Percentiles rank a stretch among this genome's conserved stretches.
These are phyloP conservation scores for Ramaria sp. DNA, from an alignment of 768 basidiomycete species.

Conservation along the genomic window DNA sequence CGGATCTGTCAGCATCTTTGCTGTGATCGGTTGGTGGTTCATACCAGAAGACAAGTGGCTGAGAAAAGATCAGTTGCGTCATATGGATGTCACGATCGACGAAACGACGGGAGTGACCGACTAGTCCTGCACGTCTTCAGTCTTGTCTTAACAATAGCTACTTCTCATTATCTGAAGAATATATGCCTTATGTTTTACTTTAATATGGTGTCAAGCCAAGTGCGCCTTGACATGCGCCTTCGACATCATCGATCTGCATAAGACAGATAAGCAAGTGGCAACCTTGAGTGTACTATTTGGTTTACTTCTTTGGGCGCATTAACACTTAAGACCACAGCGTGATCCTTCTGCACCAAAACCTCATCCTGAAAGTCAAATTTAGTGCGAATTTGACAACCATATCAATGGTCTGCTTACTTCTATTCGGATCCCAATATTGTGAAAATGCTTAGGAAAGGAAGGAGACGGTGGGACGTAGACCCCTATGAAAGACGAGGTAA, in stretches of 20 bases:
- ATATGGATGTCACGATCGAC: conserved; percentile 25
- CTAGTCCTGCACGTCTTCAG: no score
- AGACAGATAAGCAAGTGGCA: background rate
- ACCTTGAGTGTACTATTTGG: background rate
- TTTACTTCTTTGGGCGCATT: conserved; percentile 78
- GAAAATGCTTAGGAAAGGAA: conserved; percentile 78
- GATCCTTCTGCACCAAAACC: conserved; percentile 51
- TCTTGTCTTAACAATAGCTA: no score
- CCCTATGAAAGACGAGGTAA: conserved; percentile 28
- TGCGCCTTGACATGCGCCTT: conserved; percentile 23
- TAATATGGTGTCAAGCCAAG: conserved; percentile 12
- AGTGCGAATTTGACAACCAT: conserved; percentile 10
- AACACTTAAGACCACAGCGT: conserved; percentile 54
- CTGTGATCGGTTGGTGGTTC: conserved; percentile 65
- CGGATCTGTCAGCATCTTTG: conserved; percentile 68
- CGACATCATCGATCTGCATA: conserved; percentile 23
- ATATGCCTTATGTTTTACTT: no score
- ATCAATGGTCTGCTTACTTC: conserved; percentile 39
- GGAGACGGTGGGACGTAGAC: conserved; percentile 79
- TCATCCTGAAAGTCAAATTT: conserved; percentile 43
- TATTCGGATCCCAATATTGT: conserved; percentile 86
- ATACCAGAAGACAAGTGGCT: conserved; percentile 77
- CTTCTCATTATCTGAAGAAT: no score
- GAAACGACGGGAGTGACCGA: no score
- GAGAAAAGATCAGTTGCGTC: conserved; percentile 46